These are phyloP conservation scores for Papiliotrema flavescens DNA, from an alignment of 1,284 basidiomycete genomes.

Conservation along the genomic window DNA sequence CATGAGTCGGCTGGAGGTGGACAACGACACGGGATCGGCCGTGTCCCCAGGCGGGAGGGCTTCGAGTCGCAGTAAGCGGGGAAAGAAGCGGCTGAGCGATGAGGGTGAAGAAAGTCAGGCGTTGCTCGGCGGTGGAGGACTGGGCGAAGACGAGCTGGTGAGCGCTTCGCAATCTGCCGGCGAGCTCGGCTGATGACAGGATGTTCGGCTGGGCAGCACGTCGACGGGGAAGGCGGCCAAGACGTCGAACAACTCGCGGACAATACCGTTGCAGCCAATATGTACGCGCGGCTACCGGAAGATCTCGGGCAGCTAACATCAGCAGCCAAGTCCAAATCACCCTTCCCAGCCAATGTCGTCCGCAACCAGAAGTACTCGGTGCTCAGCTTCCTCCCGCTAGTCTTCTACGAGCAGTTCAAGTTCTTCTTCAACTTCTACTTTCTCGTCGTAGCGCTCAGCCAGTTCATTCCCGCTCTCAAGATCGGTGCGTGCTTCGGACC, in stretches of 20 bases:
- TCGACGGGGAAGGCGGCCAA: conserved; percentile 8
- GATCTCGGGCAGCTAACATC: no score
- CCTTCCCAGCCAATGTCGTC: conserved; percentile 71
- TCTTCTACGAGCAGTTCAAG: conserved; percentile 99
- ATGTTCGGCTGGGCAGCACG: no score
- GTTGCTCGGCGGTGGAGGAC: conserved; percentile 8
- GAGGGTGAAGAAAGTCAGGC: conserved; percentile 16
- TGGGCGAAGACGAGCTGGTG: no score
- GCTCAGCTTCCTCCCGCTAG: conserved; percentile 89
- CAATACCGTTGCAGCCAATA: conserved; percentile 69
- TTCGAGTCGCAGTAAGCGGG: conserved; percentile 5
- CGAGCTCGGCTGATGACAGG: no score
- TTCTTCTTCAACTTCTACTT: conserved; percentile 99
- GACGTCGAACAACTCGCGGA: conserved; percentile 66
- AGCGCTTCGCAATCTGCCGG: no score
- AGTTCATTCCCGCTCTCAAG: conserved; percentile 93
- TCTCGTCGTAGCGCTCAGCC: conserved; percentile 89
- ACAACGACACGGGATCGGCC: not conserved
- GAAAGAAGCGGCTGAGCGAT: conserved; percentile 37
- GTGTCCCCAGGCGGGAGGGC: no score
- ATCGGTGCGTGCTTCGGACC: conserved; percentile 71
- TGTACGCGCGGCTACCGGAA: no score
- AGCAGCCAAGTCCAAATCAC: no score
- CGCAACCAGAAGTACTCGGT: conserved; percentile 98
- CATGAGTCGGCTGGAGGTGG: not conserved